Conservation (phyloP, 306 rosid species). For the Trichosanthes truncata region DNA sequence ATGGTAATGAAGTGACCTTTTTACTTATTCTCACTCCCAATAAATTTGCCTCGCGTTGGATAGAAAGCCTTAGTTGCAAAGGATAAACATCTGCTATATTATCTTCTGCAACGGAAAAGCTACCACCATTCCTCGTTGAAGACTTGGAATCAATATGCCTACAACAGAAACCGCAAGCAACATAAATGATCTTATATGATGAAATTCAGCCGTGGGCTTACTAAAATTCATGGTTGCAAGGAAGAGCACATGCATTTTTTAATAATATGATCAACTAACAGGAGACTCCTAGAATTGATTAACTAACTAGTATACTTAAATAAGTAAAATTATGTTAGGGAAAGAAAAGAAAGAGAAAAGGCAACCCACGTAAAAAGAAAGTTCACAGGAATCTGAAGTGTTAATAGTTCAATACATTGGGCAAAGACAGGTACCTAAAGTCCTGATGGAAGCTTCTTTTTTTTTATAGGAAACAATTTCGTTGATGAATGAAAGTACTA, state of each 20-base stretch:
- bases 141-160: constrained; percentile 84
- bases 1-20: constrained; percentile 41
- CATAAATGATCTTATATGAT: not conserved
- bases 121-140: constrained; percentile 48
- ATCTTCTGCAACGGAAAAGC: constrained; percentile 62
- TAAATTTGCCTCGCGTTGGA: constrained; percentile 56
- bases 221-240: not conserved
- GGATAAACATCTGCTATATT: constrained; percentile 90
- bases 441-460: not conserved
- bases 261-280: not conserved
- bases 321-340: not conserved
- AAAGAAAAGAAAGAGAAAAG: not conserved
- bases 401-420: not conserved
- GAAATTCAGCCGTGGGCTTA: not conserved
- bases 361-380: not conserved
- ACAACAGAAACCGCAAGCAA: not conserved
- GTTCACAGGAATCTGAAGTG: not conserved
- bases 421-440: not conserved
- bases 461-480: not conserved
- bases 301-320: not conserved
- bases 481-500: not conserved
- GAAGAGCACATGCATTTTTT: not conserved
- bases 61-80: constrained; percentile 77
- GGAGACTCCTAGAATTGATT: not conserved
- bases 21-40: constrained; percentile 85